Conservation (phyloP, 768 basidiomycete genomes). For the Mycena metata region DNA sequence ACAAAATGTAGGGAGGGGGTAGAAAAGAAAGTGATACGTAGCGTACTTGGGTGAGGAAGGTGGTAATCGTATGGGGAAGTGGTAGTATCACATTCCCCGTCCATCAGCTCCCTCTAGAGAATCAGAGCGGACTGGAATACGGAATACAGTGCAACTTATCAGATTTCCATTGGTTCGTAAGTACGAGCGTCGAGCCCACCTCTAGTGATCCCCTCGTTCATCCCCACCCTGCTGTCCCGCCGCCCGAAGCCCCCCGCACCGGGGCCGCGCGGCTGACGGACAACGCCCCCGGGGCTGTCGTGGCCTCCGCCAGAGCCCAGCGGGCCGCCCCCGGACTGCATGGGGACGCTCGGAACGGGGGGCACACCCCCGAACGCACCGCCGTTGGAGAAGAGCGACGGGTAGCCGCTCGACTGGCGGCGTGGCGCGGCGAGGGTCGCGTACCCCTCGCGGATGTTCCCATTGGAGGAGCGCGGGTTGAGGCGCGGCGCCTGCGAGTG, state of each 20-base stretch:
- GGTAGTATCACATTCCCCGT: conserved; percentile 45
- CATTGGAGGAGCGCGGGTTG: conserved; percentile 85
- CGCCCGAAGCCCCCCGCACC: conserved; percentile 80
- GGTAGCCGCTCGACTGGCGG: conserved; percentile 78
- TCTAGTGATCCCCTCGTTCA: conserved; percentile 64
- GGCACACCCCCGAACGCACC: conserved; percentile 69
- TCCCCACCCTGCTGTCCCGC: conserved; percentile 70
- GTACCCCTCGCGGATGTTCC: conserved; percentile 89
- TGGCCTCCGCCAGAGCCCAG: conserved; percentile 57
- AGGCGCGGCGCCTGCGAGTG: conserved; percentile 86
- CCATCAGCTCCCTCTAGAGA: conserved; percentile 61
- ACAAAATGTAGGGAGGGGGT: conserved; percentile 24
- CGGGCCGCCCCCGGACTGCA: conserved; percentile 57
- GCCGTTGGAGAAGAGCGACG: conserved; percentile 75
- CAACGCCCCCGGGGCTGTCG: conserved; percentile 66
- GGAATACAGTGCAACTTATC: conserved; percentile 48
- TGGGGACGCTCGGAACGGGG: conserved; percentile 85
- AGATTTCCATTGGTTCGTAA: conserved; percentile 90
- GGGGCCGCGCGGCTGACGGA: conserved; percentile 90
- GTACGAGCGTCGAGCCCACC: conserved; percentile 87
- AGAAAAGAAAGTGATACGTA: conserved; percentile 21
- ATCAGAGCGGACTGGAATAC: conserved; percentile 55
- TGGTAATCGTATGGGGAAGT: not conserved
- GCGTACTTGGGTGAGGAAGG: not conserved
- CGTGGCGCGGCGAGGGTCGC: conserved; percentile 90